phyloP scores from a whole-genome alignment of 1,284 basidiomycete species.

The Xerocomus minutiporus region DNA sequence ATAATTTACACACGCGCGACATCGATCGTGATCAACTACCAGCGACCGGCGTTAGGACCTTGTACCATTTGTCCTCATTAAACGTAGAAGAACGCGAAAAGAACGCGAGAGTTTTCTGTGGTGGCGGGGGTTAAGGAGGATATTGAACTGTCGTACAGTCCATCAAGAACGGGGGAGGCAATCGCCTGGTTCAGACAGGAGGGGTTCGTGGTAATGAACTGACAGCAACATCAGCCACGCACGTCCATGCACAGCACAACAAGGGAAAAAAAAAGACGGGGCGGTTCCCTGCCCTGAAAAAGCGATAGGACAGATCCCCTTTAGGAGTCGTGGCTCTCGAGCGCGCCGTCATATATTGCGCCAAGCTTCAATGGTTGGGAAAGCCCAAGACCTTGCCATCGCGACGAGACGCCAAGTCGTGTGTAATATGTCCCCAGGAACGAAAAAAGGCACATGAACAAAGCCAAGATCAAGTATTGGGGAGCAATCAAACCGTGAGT shows the following conservation, averaged over 20 bases:
- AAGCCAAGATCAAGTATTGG: slow-evolving; percentile 7
- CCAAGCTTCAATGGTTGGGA: too few relatives aligned
- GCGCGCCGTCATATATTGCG: background rate
- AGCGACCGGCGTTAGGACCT: background rate
- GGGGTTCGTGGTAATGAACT: background rate
- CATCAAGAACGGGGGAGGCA: background rate
- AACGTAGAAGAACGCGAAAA: background rate
- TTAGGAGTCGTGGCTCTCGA: background rate
- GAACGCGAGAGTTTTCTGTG: background rate
- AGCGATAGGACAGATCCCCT: background rate
- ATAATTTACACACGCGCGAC: background rate
- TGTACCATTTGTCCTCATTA: background rate
- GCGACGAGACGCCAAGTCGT: background rate
- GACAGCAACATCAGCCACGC: background rate
- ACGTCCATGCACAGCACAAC: background rate
- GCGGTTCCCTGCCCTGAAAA: background rate
- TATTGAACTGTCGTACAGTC: background rate
- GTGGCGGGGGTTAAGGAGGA: background rate
- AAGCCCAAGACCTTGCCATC: too few relatives aligned
- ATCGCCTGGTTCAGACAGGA: background rate
- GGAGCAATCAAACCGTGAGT: slow-evolving; percentile 5
- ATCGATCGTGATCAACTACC: background rate
- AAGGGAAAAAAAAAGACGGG: background rate
- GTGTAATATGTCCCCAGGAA: slow-evolving; percentile 3
- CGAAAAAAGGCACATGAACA: slow-evolving; percentile 1